Evolutionary conservation across 2,329 filamentous ascomycete genomes (phyloP).

Genomic region (Epichloe baconii): DNA sequence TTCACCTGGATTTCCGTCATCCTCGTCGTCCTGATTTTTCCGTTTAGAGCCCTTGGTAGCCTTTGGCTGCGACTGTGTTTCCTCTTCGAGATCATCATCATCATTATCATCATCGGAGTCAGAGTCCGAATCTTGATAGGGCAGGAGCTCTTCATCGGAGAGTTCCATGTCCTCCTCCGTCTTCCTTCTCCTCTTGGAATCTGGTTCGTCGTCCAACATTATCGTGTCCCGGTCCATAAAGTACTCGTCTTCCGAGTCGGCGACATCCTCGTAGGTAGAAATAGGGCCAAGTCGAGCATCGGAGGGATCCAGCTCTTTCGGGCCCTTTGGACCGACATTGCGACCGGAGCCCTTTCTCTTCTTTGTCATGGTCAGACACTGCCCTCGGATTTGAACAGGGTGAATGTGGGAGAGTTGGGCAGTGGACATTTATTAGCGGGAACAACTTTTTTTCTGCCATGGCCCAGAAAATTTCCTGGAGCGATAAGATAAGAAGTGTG

Average conservation of each 20-base stretch:
- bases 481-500: no score
- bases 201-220: constrained; percentile 67
- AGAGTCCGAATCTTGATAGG: constrained; percentile 30
- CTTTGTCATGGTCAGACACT: constrained; percentile 39
- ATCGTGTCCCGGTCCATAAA: constrained; percentile 78
- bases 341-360: constrained; percentile 57
- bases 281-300: constrained; percentile 50
- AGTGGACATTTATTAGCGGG: neutral
- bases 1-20: constrained; percentile 47
- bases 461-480: no score
- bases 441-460: no score
- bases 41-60: constrained; percentile 11
- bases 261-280: constrained; percentile 66
- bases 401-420: neutral
- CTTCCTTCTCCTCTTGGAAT: constrained; percentile 63
- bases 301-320: constrained; percentile 39
- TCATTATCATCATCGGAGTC: constrained; percentile 33
- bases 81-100: constrained; percentile 19
- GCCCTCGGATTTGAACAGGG: neutral
- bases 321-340: constrained; percentile 31
- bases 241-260: constrained; percentile 90
- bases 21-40: constrained; percentile 18
- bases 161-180: constrained; percentile 54
- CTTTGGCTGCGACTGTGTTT: constrained; percentile 4
- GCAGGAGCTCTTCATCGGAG: constrained; percentile 51